Percentiles rank a stretch among this genome's conserved stretches.
These are phyloP conservation scores for Kuraishia molischiana DNA, from an alignment of 805 yeast species.

Conservation along the genomic window DNA sequence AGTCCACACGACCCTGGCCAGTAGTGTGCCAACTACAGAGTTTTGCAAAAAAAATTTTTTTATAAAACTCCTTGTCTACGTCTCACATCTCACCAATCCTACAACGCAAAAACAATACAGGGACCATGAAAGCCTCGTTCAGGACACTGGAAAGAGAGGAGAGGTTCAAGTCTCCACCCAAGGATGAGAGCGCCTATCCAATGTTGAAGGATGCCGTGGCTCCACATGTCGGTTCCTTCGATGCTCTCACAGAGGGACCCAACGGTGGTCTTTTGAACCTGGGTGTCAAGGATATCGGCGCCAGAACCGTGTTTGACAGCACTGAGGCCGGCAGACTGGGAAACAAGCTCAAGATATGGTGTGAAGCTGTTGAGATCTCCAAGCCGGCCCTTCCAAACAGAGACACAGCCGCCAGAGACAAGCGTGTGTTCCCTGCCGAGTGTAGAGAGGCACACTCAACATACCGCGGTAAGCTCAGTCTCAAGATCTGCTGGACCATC, in stretches of 20 bases:
- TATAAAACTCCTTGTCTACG: too few relatives aligned
- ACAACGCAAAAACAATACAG: slow-evolving; percentile 6
- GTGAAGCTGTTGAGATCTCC: slow-evolving; percentile 82
- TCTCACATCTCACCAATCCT: too few relatives aligned
- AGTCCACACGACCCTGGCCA: too few relatives aligned
- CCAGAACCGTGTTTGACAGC: slow-evolving; percentile 77
- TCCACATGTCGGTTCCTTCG: slow-evolving; percentile 94
- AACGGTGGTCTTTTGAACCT: slow-evolving; percentile 77
- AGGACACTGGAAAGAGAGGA: slow-evolving; percentile 82
- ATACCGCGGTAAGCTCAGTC: slow-evolving; percentile 67
- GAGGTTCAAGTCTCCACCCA: slow-evolving; percentile 83
- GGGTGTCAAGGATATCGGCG: slow-evolving; percentile 84
- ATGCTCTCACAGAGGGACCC: slow-evolving; percentile 86
- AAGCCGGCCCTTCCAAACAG: slow-evolving; percentile 68
- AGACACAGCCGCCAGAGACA: slow-evolving; percentile 68
- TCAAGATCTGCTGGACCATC: slow-evolving; percentile 78
- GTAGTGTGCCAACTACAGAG: too few relatives aligned
- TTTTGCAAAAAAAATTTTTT: too few relatives aligned
- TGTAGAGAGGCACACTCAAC: slow-evolving; percentile 84
- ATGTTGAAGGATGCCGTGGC: slow-evolving; percentile 79
- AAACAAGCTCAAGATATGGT: slow-evolving; percentile 74
- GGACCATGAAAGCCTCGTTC: slow-evolving; percentile 43
- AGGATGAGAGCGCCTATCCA: slow-evolving; percentile 75
- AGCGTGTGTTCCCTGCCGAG: slow-evolving; percentile 76
- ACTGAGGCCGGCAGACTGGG: slow-evolving; percentile 61